phyloP scores from a whole-genome alignment of 2,329 filamentous ascomycete genomes.

The Colletotrichum sp. region DNA sequence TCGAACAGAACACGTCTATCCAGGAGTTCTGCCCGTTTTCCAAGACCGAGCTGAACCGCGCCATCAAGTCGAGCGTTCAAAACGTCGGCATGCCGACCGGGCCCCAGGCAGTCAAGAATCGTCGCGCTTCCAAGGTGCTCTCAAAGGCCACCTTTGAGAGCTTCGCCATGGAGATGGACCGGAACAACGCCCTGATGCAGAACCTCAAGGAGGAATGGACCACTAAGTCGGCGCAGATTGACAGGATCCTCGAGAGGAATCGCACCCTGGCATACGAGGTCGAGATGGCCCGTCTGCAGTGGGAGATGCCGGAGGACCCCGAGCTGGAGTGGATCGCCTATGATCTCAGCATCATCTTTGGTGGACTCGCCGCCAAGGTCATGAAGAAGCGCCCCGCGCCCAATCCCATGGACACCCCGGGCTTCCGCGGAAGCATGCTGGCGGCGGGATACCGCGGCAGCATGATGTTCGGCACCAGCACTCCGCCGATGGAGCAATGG shows the following conservation, averaged over 20 bases:
- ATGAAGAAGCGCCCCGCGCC: constrained; percentile 10
- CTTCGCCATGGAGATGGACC: constrained; percentile 20
- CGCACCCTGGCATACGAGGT: constrained; percentile 17
- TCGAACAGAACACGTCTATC: constrained; percentile 48
- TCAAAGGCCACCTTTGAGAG: constrained; percentile 18
- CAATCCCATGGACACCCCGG: neutral
- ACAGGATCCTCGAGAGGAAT: constrained; percentile 41
- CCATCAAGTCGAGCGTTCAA: constrained; percentile 32
- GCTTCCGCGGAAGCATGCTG: constrained; percentile 7
- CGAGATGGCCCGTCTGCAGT: constrained; percentile 6
- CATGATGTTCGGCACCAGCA: constrained; percentile 16
- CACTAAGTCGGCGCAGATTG: constrained; percentile 34
- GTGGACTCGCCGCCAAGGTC: constrained; percentile 32
- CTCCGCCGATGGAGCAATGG: constrained; percentile 5
- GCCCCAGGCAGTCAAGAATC: neutral
- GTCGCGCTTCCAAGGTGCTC: constrained; percentile 19
- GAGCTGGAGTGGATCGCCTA: constrained; percentile 11
- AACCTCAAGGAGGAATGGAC: constrained; percentile 46
- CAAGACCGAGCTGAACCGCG: constrained; percentile 36
- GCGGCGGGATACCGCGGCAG: constrained; percentile 16
- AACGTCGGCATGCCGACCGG: constrained; percentile 14
- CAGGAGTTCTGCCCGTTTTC: constrained; percentile 49
- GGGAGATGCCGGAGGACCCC: constrained; percentile 1
- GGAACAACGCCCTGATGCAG: constrained; percentile 38
- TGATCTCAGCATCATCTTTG: constrained; percentile 24